These are phyloP conservation scores for Pseudocercospora musae DNA, from an alignment of 2,329 filamentous ascomycete genomes.

Conservation along the genomic window DNA sequence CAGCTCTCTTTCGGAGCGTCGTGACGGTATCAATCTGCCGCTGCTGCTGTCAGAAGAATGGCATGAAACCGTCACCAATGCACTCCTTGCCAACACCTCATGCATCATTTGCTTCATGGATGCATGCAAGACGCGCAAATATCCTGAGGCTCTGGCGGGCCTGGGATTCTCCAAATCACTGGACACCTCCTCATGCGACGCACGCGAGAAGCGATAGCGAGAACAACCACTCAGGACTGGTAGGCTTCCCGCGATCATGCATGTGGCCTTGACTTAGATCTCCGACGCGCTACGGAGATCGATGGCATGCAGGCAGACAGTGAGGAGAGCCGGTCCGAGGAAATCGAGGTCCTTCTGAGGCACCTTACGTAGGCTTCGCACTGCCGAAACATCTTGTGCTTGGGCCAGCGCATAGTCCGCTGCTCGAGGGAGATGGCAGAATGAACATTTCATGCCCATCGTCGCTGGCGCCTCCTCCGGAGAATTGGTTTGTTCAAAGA, in stretches of 20 bases:
- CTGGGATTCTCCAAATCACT: not conserved
- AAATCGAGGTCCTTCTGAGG: constrained; percentile 1
- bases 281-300: constrained; percentile 21
- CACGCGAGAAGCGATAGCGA: not conserved
- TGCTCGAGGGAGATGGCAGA: not conserved
- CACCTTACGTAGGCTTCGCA: not conserved
- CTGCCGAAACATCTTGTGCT: not conserved
- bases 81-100: not conserved
- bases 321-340: constrained; percentile 20
- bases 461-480: not conserved
- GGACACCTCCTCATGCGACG: not conserved
- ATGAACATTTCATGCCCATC: not conserved
- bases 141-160: not conserved
- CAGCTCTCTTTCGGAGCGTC: not conserved
- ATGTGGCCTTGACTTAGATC: constrained; percentile 11
- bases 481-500: not conserved
- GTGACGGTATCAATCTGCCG: not conserved
- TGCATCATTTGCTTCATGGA: not conserved
- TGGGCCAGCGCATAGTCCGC: not conserved
- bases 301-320: constrained; percentile 11
- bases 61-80: not conserved
- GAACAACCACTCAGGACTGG: constrained; percentile 5
- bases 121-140: not conserved
- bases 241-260: constrained; percentile 11
- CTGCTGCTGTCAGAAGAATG: not conserved